Percentiles rank a stretch among this genome's conserved stretches.
These are phyloP conservation scores for Torrubiellomyces zombiae DNA, from an alignment of 2,329 filamentous ascomycete species.

Conservation along the genomic window DNA sequence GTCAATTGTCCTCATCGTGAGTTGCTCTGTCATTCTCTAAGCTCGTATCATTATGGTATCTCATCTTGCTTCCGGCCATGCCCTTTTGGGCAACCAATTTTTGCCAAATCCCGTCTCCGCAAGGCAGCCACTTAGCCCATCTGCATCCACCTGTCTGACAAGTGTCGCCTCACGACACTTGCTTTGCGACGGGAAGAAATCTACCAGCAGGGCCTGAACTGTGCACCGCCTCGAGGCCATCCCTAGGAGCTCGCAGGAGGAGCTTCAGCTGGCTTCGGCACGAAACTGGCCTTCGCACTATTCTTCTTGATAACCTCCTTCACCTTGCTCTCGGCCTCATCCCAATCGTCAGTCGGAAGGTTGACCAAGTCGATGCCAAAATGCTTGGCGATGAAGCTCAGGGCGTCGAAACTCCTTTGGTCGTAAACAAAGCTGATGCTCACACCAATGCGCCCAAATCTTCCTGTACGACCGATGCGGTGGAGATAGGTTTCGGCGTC, in stretches of 20 bases:
- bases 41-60: too few species aligned
- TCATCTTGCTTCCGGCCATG: too few species aligned
- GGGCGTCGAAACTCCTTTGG: conserved; percentile 60
- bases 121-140: too few species aligned
- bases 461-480: conserved; percentile 89
- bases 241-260: conserved; percentile 13
- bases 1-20: too few species aligned
- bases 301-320: conserved; percentile 65
- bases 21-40: too few species aligned
- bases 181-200: too few species aligned
- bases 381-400: conserved; percentile 63
- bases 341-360: conserved; percentile 79
- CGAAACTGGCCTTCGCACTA: conserved; percentile 38
- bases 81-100: too few species aligned
- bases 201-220: conserved; percentile 3
- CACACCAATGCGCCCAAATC: conserved; percentile 91
- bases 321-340: conserved; percentile 67
- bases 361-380: conserved; percentile 70
- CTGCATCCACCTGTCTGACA: too few species aligned
- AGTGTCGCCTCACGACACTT: not conserved
- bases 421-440: conserved; percentile 91
- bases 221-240: too few species aligned
- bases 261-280: conserved; percentile 20
- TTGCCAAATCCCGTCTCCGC: too few species aligned
- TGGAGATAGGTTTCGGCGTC: conserved; percentile 95